Conservation (phyloP, 2,329 filamentous ascomycete species). For the Aspergillus viridinutans region DNA sequence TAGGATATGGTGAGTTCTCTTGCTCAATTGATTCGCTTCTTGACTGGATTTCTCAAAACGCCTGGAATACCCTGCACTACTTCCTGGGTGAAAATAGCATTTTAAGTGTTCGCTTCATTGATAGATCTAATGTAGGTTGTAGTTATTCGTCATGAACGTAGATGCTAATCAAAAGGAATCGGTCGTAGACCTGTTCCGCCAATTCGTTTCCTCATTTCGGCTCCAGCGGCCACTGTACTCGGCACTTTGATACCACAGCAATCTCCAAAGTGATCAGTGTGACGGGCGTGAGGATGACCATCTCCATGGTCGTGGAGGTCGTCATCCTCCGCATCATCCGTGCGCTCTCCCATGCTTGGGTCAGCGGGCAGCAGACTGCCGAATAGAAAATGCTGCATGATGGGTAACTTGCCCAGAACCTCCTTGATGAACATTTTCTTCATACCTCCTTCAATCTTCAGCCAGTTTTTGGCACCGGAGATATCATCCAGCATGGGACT, state of each 20-base stretch:
- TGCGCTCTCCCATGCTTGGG: slow-evolving; percentile 64
- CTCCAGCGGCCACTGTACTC: slow-evolving; percentile 83
- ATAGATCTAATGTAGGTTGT: background rate
- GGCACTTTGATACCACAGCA: slow-evolving; percentile 98
- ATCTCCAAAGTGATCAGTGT: slow-evolving; percentile 70
- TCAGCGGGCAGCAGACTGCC: slow-evolving; percentile 76
- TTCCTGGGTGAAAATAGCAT: background rate
- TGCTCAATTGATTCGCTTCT: background rate
- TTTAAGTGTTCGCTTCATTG: background rate
- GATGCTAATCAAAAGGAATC: slow-evolving; percentile 44
- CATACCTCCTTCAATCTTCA: slow-evolving; percentile 93
- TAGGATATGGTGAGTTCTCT: background rate
- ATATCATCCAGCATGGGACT: slow-evolving; percentile 98
- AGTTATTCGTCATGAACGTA: background rate
- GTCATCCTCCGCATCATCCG: slow-evolving; percentile 47
- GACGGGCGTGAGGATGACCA: slow-evolving; percentile 63
- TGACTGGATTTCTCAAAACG: background rate
- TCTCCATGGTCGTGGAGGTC: slow-evolving; percentile 60
- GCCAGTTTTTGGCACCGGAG: slow-evolving; percentile 81
- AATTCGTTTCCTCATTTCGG: slow-evolving; percentile 75
- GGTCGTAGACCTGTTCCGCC: slow-evolving; percentile 61
- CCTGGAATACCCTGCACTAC: background rate
- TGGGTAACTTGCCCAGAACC: slow-evolving; percentile 85
- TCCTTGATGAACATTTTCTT: slow-evolving; percentile 93
- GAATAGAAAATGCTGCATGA: slow-evolving; percentile 98